phyloP scores from a whole-genome alignment of 768 basidiomycete species.

The Russula brevipes region DNA sequence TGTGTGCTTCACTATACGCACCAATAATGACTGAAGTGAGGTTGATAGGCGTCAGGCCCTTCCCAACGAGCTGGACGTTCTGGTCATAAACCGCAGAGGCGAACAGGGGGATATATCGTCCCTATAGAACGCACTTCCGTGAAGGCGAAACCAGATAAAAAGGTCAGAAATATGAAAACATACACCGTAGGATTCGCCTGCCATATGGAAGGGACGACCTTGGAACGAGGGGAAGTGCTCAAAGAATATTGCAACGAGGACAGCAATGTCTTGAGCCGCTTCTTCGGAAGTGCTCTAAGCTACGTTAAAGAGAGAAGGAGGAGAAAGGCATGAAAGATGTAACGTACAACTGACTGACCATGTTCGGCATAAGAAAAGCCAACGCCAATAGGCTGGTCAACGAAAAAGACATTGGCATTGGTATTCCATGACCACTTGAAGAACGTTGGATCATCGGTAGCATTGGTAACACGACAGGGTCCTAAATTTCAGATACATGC shows the following conservation, averaged over 20 bases:
- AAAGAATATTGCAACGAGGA: conserved; percentile 68
- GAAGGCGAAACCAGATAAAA: neutral
- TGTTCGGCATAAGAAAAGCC: conserved; percentile 47
- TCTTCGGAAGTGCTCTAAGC: conserved; percentile 56
- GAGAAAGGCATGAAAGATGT: neutral
- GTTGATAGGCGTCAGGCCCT: conserved; percentile 48
- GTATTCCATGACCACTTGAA: conserved; percentile 64
- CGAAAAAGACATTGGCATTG: conserved; percentile 53
- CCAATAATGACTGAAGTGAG: conserved; percentile 48
- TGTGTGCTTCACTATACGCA: conserved; percentile 20
- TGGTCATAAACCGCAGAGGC: conserved; percentile 47
- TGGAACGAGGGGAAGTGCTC: conserved; percentile 69
- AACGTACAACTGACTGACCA: conserved; percentile 52
- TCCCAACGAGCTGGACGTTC: conserved; percentile 38
- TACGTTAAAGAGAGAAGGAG: neutral
- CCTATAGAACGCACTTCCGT: conserved; percentile 31
- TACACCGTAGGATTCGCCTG: conserved; percentile 50
- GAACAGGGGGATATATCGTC: conserved; percentile 49
- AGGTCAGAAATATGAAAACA: conserved; percentile 20
- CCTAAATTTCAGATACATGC: conserved; percentile 37
- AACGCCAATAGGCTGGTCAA: conserved; percentile 39
- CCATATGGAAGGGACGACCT: conserved; percentile 45
- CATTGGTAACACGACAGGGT: conserved; percentile 58
- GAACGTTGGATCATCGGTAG: conserved; percentile 43
- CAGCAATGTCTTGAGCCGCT: conserved; percentile 64